Evolutionary conservation across 306 rosid genomes (phyloP).

Genomic region (Quercus robur): DNA sequence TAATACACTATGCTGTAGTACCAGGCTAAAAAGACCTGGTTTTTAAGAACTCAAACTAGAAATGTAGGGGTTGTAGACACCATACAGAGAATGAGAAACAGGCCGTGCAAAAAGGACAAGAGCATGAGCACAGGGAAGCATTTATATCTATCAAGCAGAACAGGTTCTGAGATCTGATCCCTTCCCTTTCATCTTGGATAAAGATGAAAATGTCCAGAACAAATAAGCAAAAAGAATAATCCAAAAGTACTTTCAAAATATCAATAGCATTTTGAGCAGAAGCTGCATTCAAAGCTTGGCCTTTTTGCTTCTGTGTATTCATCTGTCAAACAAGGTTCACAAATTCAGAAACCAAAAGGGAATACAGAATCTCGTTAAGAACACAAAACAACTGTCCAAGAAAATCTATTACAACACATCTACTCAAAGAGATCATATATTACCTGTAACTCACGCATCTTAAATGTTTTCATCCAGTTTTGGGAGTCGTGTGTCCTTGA

Average conservation of each 20-base stretch:
- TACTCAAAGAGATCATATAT: neutral
- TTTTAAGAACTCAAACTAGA: no score
- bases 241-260: slow-evolving; percentile 65
- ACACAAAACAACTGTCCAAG: neutral
- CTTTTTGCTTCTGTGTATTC: slow-evolving; percentile 97
- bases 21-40: no score
- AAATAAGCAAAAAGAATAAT: neutral
- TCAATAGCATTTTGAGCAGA: slow-evolving; percentile 89
- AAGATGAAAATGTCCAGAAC: neutral
- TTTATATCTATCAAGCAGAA: neutral
- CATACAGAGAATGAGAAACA: neutral
- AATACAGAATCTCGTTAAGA: neutral
- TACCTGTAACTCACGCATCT: slow-evolving; percentile 95
- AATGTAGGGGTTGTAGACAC: neutral
- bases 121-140: neutral
- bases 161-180: neutral
- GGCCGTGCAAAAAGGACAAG: neutral
- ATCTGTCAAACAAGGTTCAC: slow-evolving; percentile 37
- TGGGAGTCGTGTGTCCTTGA: slow-evolving; percentile 86
- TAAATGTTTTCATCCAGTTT: slow-evolving; percentile 97
- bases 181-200: neutral
- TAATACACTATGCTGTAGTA: no score
- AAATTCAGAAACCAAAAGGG: neutral
- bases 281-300: slow-evolving; percentile 79
- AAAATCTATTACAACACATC: neutral